phyloP scores from a whole-genome alignment of 2,329 filamentous ascomycete species.

The Trichoderma gracile region DNA sequence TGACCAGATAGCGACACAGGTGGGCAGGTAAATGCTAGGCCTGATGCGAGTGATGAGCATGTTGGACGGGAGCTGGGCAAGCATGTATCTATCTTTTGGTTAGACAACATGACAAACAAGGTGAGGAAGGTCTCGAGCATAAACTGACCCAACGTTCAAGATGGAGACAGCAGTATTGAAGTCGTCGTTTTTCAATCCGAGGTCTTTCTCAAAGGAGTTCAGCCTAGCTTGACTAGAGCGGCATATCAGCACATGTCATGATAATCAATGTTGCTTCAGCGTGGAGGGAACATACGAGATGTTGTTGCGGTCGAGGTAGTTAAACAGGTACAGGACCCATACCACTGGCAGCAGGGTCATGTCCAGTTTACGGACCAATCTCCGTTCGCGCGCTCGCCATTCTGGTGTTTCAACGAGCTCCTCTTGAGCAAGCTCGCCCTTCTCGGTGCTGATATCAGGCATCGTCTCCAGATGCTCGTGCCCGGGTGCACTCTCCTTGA shows the following conservation, averaged over 20 bases:
- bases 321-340: conserved; percentile 47
- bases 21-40: conserved; percentile 45
- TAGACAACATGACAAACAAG: neutral
- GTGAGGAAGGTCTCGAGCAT: accelerated
- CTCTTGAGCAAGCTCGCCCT: neutral
- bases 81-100: conserved; percentile 36
- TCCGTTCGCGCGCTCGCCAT: conserved; percentile 44
- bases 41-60: conserved; percentile 48
- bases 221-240: conserved; percentile 1
- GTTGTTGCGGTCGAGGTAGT: conserved; percentile 50
- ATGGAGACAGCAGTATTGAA: conserved; percentile 35
- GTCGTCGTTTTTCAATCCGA: neutral
- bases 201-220: conserved; percentile 8
- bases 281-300: conserved; percentile 37
- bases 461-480: conserved; percentile 11
- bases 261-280: conserved; percentile 21
- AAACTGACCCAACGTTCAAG: conserved; percentile 43
- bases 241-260: neutral
- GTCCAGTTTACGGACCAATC: conserved; percentile 65
- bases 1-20: conserved; percentile 35
- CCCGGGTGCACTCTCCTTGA: conserved; percentile 3
- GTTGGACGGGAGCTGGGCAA: conserved; percentile 46
- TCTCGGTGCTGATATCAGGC: neutral
- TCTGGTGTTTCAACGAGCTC: conserved; percentile 6
- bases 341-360: conserved; percentile 54